A percentile compares a stretch with the other conserved stretches of the same genome.
Conservation (phyloP, 768 basidiomycete species). For the Strobilomyces echinocephalus region DNA sequence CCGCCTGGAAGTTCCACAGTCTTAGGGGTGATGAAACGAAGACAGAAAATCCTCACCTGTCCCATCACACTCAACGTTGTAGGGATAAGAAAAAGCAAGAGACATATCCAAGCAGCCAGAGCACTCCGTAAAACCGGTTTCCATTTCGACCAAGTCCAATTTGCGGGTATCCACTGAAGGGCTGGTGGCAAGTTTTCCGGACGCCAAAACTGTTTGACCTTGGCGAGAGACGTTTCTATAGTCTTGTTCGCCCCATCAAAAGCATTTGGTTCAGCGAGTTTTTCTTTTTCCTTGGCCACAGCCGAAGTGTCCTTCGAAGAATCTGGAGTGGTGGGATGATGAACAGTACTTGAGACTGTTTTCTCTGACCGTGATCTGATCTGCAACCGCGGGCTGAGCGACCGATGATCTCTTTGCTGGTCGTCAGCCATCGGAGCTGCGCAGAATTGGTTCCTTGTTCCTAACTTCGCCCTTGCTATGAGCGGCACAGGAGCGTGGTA, state of each 20-base stretch:
- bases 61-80: slow-evolving; percentile 47
- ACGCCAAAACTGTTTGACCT: not conserved
- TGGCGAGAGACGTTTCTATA: not conserved
- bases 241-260: not conserved
- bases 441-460: too few species aligned
- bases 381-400: slow-evolving; percentile 4
- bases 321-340: not conserved
- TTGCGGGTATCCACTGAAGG: slow-evolving; percentile 54
- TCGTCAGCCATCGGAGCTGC: slow-evolving; percentile 7
- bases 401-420: not conserved
- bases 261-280: not conserved
- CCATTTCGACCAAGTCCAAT: slow-evolving; percentile 52
- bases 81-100: slow-evolving; percentile 56
- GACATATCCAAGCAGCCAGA: slow-evolving; percentile 55
- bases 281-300: not conserved
- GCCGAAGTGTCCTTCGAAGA: not conserved
- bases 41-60: slow-evolving; percentile 36
- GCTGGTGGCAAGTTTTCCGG: slow-evolving; percentile 23
- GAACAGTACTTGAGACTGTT: not conserved
- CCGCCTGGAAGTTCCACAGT: slow-evolving; percentile 39
- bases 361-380: slow-evolving; percentile 1
- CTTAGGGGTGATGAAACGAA: not conserved
- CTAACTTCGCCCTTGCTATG: too few species aligned
- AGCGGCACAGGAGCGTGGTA: too few species aligned
- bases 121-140: slow-evolving; percentile 64